Base-by-base conservation (phyloP, 202 grass and related monocot species). In the Dendrocalamus latiflorus region DNA sequence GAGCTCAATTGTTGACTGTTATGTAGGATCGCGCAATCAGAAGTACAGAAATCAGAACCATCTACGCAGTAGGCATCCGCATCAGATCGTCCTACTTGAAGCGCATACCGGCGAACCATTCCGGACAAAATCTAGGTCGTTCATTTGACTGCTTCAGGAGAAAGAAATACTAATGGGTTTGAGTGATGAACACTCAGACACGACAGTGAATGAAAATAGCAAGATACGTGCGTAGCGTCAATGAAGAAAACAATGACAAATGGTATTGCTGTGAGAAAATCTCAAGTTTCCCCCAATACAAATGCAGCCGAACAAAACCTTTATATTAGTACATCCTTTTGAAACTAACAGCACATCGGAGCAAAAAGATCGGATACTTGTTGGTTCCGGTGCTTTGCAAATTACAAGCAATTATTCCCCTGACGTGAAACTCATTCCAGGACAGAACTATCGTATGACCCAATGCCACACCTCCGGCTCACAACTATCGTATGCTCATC, bases 401-500 rank as follows among this genome's bases (percentile, higher is more conserved):
- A 79, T 63, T 86, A 90, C 74, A 83, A 55, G 43, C 59, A 79
- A 86, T 86, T 86, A 86, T 90, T 90, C 60, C 48, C 72, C 39
- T 7, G 39, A 59, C 17, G 34, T 57, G 22, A 71, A 89, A 85
- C 68, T 42, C 87, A 77, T 68, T 72, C 58, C 74, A 83, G 78
- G 50, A 78, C 59, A 82, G 62, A 61, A 82, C 65, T 58, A 58
- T 21, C 53, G 72, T n/a, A n/a, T n/a, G n/a, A n/a, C n/a, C n/a
- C n/a, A n/a, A n/a, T n/a, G n/a, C n/a, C n/a, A n/a, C n/a, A n/a
- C n/a, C n/a, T n/a, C n/a, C n/a, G n/a, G n/a, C n/a, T n/a, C n/a
- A n/a, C n/a, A n/a, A n/a, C n/a, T n/a, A n/a, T n/a, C n/a, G n/a
- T n/a, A n/a, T n/a, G n/a, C n/a, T n/a, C n/a, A n/a, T n/a, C n/a